A percentile compares a stretch with the other conserved stretches of the same genome.
These are phyloP conservation scores for Erodium texanum DNA, from an alignment of 441 rosid genomes.

Conservation along the genomic window DNA sequence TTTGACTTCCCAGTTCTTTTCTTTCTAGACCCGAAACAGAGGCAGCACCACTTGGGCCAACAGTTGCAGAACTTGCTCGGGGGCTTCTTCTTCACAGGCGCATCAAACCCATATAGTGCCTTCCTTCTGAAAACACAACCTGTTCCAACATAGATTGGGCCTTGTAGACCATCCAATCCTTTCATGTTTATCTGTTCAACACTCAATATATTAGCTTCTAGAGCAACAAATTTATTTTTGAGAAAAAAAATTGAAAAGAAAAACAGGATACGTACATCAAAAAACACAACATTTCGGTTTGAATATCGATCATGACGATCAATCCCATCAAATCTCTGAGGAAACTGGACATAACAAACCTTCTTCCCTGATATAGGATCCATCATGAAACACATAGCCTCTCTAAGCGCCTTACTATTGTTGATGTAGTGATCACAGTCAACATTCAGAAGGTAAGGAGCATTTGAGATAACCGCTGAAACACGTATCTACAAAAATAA, in stretches of 20 bases:
- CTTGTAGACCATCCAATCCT: conserved; percentile 93
- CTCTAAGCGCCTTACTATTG: conserved; percentile 89
- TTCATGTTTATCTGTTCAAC: conserved; percentile 82
- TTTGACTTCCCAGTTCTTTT: conserved; percentile 42
- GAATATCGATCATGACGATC: conserved; percentile 85
- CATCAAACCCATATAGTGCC: conserved; percentile 89
- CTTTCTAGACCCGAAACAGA: conserved; percentile 49
- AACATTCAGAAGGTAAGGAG: conserved; percentile 79
- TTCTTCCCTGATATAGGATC: conserved; percentile 83
- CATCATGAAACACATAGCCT: conserved; percentile 99
- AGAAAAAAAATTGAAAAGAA: background rate
- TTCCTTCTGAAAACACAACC: conserved; percentile 95
- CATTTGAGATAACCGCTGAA: conserved; percentile 79
- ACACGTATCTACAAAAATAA: conserved; percentile 48
- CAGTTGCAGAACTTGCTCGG: conserved; percentile 81
- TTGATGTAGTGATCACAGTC: conserved; percentile 94
- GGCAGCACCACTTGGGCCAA: conserved; percentile 81
- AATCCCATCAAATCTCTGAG: conserved; percentile 93
- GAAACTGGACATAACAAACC: conserved; percentile 87
- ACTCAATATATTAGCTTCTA: background rate
- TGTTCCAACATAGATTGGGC: conserved; percentile 95
- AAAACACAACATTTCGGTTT: conserved; percentile 84
- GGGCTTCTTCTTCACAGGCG: conserved; percentile 67
- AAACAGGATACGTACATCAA: conserved; percentile 54
- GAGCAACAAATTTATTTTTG: background rate